Percentiles rank a stretch among this genome's conserved stretches.
Conservation (phyloP, 768 basidiomycete species). For the Thelephora aurantiotincta region DNA sequence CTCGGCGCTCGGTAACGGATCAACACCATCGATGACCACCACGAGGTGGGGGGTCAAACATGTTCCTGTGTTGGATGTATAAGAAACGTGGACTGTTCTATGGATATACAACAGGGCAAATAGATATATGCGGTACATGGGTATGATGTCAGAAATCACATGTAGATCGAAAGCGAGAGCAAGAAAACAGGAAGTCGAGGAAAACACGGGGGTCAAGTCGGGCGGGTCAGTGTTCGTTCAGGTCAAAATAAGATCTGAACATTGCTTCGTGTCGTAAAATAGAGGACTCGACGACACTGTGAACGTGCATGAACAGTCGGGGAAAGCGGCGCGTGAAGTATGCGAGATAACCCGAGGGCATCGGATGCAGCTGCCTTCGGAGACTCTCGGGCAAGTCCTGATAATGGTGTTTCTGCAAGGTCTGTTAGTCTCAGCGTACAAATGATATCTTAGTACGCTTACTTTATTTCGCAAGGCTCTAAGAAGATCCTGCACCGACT, state of each 20-base stretch:
- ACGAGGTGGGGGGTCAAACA: no score
- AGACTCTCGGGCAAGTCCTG: slow-evolving; percentile 92
- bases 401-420: slow-evolving; percentile 82
- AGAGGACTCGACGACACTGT: slow-evolving; percentile 62
- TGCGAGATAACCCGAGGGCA: slow-evolving; percentile 83
- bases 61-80: no score
- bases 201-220: no score
- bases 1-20: not conserved
- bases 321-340: slow-evolving; percentile 97
- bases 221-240: slow-evolving; percentile 24
- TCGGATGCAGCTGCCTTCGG: slow-evolving; percentile 74
- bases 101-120: no score
- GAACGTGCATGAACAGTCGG: slow-evolving; percentile 80
- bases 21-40: not conserved
- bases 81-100: no score
- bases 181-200: no score
- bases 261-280: slow-evolving; percentile 72
- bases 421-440: not conserved
- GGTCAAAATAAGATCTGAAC: slow-evolving; percentile 83
- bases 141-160: no score
- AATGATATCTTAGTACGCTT: slow-evolving; percentile 10
- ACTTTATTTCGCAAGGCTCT: slow-evolving; percentile 94
- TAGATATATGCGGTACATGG: no score
- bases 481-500: slow-evolving; percentile 81
- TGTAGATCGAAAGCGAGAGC: no score